Evolutionary conservation across 2,329 filamentous ascomycete species (phyloP), one percentile per base, ranked within the genome.

Genomic region (Xylariaceae sp.): DNA sequence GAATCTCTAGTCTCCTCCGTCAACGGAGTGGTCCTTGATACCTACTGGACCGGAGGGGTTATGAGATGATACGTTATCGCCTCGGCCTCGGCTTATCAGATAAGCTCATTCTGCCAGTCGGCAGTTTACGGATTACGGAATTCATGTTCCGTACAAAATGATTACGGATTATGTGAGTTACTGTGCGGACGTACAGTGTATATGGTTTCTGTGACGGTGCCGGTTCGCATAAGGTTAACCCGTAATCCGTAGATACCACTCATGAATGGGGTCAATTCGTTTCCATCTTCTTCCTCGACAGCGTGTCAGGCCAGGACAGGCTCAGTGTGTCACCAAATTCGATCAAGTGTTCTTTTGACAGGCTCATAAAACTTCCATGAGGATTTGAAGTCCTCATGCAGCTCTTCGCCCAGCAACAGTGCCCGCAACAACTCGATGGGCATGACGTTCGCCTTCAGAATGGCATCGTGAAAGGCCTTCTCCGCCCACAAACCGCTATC

Each of bases 381-480:
- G 0, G 78, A 70, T 63, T 77, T 75, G 59, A 78, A 80, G 11
- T 82, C 75, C 15, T 68, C 66, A 18, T 66, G 64, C 18, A 85
- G 62, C 13, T 75, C 71, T 60, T 75, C 66, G 3, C 74, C 71
- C 50, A 76, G 67, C 8, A 84, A 58, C 57, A 83, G 63, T 2
- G 80, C 80, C 49, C 82, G 72, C 39, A 83, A 66, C 60, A 84
- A 66, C 69, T 84, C 82, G 56, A 83, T 78, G 0, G 81, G 80
- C 77, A 84, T 82, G 51, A 76, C 73, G 58, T 82, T 82, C 0
- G 76, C 76, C 49, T 66, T 73, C 63, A 86, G 67, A 2, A 85
- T 73, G 2, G 68, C 65, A 66, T 86, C 81, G 65, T 86, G 81
- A 54, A 85, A 85, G 51, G 76, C 71, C 68, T 81, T 84, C 68